These are phyloP conservation scores for Aquilaria yunnanensis DNA, from an alignment of 345 rosid species.

Conservation along the genomic window DNA sequence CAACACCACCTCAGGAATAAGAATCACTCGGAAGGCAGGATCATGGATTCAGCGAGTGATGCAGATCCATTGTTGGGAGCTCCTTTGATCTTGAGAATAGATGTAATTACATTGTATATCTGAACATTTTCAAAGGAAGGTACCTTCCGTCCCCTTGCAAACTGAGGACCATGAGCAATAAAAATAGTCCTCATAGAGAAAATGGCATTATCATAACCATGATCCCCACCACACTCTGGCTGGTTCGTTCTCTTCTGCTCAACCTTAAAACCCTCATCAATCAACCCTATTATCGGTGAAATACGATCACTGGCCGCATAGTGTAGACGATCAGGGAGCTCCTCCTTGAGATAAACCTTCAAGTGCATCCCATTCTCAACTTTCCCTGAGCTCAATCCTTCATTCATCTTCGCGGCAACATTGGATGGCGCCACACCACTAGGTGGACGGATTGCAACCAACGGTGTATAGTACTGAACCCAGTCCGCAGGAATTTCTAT, in stretches of 20 bases:
- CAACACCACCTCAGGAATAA: background rate
- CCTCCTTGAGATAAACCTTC: conserved; percentile 77
- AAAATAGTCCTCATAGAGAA: conserved; percentile 95
- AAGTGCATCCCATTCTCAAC: conserved; percentile 69
- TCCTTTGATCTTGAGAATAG: conserved; percentile 71
- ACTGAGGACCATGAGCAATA: conserved; percentile 88
- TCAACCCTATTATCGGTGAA: conserved; percentile 68
- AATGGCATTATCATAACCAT: conserved; percentile 82
- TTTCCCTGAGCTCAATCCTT: conserved; percentile 61
- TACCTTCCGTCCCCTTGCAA: conserved; percentile 67
- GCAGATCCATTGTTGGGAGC: conserved; percentile 78
- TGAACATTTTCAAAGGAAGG: conserved; percentile 91
- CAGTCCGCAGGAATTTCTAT: conserved; percentile 54
- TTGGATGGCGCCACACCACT: conserved; percentile 29
- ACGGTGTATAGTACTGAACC: conserved; percentile 67
- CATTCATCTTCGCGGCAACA: conserved; percentile 79
- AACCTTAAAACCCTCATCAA: conserved; percentile 76
- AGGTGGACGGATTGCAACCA: conserved; percentile 78
- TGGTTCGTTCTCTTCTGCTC: conserved; percentile 47
- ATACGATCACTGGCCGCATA: conserved; percentile 61
- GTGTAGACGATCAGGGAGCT: conserved; percentile 76
- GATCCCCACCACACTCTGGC: conserved; percentile 87
- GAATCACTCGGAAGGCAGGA: conserved; percentile 34
- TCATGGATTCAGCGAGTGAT: conserved; percentile 36
- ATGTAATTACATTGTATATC: conserved; percentile 74